Base-by-base conservation (phyloP, 176 grass and related monocot genomes). In the Eragrostis curvula region DNA sequence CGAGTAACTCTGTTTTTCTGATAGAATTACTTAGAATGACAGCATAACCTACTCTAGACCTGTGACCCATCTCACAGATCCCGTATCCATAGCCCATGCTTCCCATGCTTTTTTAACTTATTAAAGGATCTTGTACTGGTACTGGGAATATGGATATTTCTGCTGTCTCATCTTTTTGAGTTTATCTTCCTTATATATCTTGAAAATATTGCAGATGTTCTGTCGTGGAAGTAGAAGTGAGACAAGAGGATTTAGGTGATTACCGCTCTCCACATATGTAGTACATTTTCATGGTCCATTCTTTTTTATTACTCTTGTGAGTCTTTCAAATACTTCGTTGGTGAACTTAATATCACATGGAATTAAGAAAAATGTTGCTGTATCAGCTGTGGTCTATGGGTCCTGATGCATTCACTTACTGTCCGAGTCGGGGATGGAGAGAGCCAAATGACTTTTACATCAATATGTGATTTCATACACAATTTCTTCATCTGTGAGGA, bases 401-500 rank as follows among this genome's bases (percentile, higher is more conserved):
- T 95, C 79, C 84, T 98, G 63, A 83, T 98, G 76, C 96, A 98
- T 84, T 93, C 96, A 64, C 85, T 98, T 44, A 91, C 88, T 60
- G 85, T 92, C 15, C 86, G 83, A 89, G 84, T 98, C 40, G 90
- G 82, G 65, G 96, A 98, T 87, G 93, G 87, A 81, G 93, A 98
- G 57, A 93, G 90, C 84, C 93, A 98, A 52, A 83, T 80, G 58
- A 82, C 90, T 45, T 98, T 98, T 80, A 91, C 83, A 64, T 80
- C 92, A 70, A 98, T 98, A 48, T 84, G 90, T 85, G 96, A 98
- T 84, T 98, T 98, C 83, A 98, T 96, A 73, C 86, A 98, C 68
- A 96, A 91, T 67, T 98, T 98, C 69, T 98, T 98, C 81, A 85
- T 91, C 43, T 98, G 96, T 56, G 93, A 98, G 75, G 90, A 98